Conservation (phyloP, 2,329 filamentous ascomycete species). For the Scleromitrula shiraiana region DNA sequence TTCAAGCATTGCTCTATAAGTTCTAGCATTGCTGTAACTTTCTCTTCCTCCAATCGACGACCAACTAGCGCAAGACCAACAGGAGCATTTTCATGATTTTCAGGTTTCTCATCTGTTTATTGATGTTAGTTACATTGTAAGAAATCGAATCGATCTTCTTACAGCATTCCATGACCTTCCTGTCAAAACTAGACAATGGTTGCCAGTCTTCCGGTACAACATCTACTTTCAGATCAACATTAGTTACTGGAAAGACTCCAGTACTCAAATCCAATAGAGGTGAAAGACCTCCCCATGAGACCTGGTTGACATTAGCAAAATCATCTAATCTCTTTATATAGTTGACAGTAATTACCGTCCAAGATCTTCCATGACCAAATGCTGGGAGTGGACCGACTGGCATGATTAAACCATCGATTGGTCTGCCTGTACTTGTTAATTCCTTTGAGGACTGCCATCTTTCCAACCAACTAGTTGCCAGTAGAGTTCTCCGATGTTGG, state of each 20-base stretch:
- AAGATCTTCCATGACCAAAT: conserved; percentile 6
- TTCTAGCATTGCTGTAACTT: background rate
- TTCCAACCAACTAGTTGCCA: conserved; percentile 19
- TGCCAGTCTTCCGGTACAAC: conserved; percentile 18
- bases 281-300: conserved; percentile 8
- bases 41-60: background rate
- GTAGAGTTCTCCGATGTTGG: conserved; percentile 17
- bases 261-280: conserved; percentile 19
- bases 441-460: conserved; percentile 17
- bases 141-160: background rate
- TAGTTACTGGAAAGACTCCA: conserved; percentile 22
- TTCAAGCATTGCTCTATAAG: background rate
- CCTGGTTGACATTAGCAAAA: too few species aligned
- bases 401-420: conserved; percentile 13
- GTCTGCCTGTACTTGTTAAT: conserved; percentile 6
- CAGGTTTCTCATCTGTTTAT: background rate
- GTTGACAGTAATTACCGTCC: conserved; percentile 8
- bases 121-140: background rate
- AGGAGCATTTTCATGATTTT: background rate
- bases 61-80: background rate
- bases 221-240: conserved; percentile 21
- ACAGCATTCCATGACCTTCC: background rate
- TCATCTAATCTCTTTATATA: too few species aligned
- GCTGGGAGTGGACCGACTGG: conserved; percentile 12
- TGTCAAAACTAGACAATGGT: conserved; percentile 13